phyloP scores from a whole-genome alignment of 2,329 filamentous ascomycete species.

The Fusarium concolor region DNA sequence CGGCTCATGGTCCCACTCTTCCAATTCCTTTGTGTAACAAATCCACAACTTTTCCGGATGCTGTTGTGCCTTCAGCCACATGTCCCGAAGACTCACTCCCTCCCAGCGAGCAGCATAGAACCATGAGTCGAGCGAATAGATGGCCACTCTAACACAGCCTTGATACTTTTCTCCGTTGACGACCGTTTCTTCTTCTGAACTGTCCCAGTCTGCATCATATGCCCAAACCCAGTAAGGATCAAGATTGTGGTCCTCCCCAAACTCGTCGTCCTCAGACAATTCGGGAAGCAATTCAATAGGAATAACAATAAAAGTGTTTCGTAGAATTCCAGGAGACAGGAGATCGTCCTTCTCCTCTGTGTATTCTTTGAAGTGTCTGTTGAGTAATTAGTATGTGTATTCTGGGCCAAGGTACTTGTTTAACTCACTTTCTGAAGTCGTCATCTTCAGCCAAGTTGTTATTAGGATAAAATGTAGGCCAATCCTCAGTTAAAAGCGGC shows the following conservation, averaged over 20 bases:
- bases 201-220: slow-evolving; percentile 38
- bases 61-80: slow-evolving; percentile 36
- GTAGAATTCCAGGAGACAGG: slow-evolving; percentile 16
- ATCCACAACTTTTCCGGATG: slow-evolving; percentile 30
- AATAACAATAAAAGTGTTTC: slow-evolving; percentile 31
- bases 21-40: slow-evolving; percentile 17
- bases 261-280: too few relatives aligned
- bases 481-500: slow-evolving; percentile 9
- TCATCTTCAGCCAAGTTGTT: slow-evolving; percentile 20
- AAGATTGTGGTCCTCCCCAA: too few relatives aligned
- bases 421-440: slow-evolving; percentile 18
- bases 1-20: slow-evolving; percentile 38
- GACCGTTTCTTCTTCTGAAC: slow-evolving; percentile 8
- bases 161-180: slow-evolving; percentile 24
- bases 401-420: too few relatives aligned
- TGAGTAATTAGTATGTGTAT: background rate
- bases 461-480: slow-evolving; percentile 22
- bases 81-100: slow-evolving; percentile 25
- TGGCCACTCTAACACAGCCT: slow-evolving; percentile 27
- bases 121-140: slow-evolving; percentile 22
- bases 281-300: slow-evolving; percentile 24
- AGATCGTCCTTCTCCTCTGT: background rate
- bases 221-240: slow-evolving; percentile 38
- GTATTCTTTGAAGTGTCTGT: slow-evolving; percentile 36
- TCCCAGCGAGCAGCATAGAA: slow-evolving; percentile 40